phyloP scores from a whole-genome alignment of 352 stramenopile genomes.

The Phytophthora cactorum region DNA sequence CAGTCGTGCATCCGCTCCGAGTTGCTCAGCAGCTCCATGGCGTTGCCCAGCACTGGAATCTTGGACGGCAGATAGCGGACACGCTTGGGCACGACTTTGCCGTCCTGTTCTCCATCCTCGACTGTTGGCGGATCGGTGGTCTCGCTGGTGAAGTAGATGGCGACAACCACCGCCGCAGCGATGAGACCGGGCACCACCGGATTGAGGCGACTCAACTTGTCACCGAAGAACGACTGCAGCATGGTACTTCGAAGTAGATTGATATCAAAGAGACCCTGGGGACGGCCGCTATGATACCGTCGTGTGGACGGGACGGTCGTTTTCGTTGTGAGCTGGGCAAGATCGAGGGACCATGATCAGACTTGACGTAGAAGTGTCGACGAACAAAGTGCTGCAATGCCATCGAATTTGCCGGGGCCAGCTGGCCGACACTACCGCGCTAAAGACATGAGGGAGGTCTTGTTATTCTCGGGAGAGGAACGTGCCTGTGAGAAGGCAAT shows the following conservation, averaged over 20 bases:
- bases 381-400: constrained; percentile 14
- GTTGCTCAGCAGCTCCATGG: constrained; percentile 48
- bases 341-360: constrained; percentile 1
- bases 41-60: constrained; percentile 41
- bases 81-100: constrained; percentile 22
- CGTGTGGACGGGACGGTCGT: constrained; percentile 5
- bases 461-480: no score
- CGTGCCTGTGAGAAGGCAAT: no score
- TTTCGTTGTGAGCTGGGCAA: constrained; percentile 18
- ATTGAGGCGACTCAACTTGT: constrained; percentile 19
- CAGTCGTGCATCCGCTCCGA: constrained; percentile 58
- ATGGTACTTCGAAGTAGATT: not conserved
- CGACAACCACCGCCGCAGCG: constrained; percentile 18
- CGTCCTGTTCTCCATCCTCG: constrained; percentile 3
- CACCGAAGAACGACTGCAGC: constrained; percentile 30
- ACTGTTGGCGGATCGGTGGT: not conserved
- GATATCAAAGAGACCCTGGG: constrained; percentile 5
- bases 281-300: not conserved
- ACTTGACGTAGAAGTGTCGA: constrained; percentile 7
- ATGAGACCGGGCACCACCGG: constrained; percentile 29
- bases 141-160: constrained; percentile 26
- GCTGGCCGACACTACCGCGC: not conserved
- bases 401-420: constrained; percentile 3
- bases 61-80: constrained; percentile 41
- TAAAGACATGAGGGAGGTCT: constrained; percentile 14